Base-by-base conservation (phyloP, 805 yeast species). In the Ogataea naganishii region DNA sequence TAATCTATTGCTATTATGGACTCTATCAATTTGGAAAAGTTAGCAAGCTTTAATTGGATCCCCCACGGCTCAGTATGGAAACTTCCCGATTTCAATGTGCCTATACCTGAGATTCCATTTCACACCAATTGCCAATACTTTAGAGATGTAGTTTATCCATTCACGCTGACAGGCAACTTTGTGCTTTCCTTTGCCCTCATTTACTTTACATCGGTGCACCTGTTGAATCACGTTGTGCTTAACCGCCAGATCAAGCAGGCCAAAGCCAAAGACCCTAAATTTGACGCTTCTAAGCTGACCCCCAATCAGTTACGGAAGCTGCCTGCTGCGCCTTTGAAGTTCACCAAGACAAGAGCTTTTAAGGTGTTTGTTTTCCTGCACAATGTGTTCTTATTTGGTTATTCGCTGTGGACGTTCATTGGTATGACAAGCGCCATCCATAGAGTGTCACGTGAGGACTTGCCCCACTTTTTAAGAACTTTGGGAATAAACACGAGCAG, bases 391-490 rank as follows among this genome's bases (percentile, higher is more conserved):
- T 64, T 78, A 21, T 77, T 84, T 47, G 56, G 58, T n/a, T 78
- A 76, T 53, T 76, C 83, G 3, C 65, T 67, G 18, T 77, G 83
- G 83, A 76, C 85, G 7, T 76, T 76, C 38, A 27, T 72, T 14
- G 82, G 83, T n/a, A 75, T 78, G 76, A 51, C 67, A 17, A 44
- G 56, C 13, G 60, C 79, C 8, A 68, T 78, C 43, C 50, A 58
- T 34, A 49, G 54, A 27, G 62, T 69, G 35, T 51, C 64, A 4
- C 47, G 48, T 23, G 47, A 46, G 14, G 30, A 53, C 14, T 29
- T 63, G 6, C 56, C 58, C 10, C 33, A 31, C 12, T 54, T 10
- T 41, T 61, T 18, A 25, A 37, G 11, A 23, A 24, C 6, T 23
- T 36, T 4, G 14, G 20, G 20, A 20, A 31, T 14, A 33, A 31